Base-by-base conservation (phyloP, 495 filamentous ascomycete species). In the Astrocystis sublimbata region DNA sequence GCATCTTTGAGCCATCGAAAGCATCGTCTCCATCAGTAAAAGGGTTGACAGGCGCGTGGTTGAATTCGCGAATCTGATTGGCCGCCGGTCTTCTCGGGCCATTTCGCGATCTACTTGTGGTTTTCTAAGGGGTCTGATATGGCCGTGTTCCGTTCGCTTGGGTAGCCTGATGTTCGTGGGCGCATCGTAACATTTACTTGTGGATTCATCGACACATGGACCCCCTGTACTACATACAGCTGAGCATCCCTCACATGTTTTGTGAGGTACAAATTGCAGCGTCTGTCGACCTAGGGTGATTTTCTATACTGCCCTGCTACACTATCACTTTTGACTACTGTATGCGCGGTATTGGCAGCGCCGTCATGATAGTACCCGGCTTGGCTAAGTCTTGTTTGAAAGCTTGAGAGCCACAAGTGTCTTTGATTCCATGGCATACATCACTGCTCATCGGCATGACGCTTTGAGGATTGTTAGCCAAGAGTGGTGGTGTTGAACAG, bases 321-420 rank as follows among this genome's bases (percentile, higher is more conserved):
- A n/a, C 35, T 33, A 2, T 42, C 12, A 38, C 54, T 23, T 45
- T 45, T 21, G 17, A 23, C 42, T 49, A 60, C 31, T 38, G 56
- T 60, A 36, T 26, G 53, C 60, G 65, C 54, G 58, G 60, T 58
- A 60, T 43, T 59, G 52, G 46, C 51, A 36, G 41, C 46, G 28
- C 49, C 54, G 43, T 49, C 31, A 59, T 53, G 24, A 53, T 40
- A 51, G 54, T 42, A 61, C 62, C 60, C 23, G 19, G 55, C 67
- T 67, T 70, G 60, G 68, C 64, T 54, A 65, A 70, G 49, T 62
- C 65, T 68, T 68, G 36, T 68, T 68, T 70, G 24, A 36, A 65
- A 58, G n/a, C 35, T 31, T 51, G 17, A 33, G 49, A 51, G 62
- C 65, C 61, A 58, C 61, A 36, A n/a, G 64, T 59, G 49, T 52